These are phyloP conservation scores for Penicillium aurantiogriseum DNA, from an alignment of 2,329 filamentous ascomycete genomes.

Conservation along the genomic window DNA sequence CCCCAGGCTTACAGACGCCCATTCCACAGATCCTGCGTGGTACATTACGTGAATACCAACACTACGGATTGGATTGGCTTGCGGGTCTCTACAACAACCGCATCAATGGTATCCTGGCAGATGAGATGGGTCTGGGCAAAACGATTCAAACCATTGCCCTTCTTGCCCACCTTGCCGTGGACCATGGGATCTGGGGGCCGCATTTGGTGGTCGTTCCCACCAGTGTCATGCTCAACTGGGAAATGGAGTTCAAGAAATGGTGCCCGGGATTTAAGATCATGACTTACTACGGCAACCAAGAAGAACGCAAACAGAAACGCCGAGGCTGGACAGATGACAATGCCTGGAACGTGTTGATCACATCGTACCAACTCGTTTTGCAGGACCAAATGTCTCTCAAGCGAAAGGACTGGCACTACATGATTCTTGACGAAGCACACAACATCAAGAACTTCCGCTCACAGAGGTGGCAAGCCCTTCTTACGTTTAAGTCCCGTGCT, in stretches of 20 bases:
- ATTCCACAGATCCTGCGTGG: slow-evolving; percentile 82
- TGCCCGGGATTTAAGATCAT: slow-evolving; percentile 97
- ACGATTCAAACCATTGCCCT: slow-evolving; percentile 97
- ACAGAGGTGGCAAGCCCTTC: slow-evolving; percentile 90
- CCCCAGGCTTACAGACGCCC: slow-evolving; percentile 59
- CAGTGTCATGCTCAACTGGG: slow-evolving; percentile 98
- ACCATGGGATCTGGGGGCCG: slow-evolving; percentile 90
- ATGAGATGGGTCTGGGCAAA: slow-evolving; percentile 98
- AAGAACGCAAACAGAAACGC: slow-evolving; percentile 87
- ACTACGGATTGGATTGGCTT: slow-evolving; percentile 95
- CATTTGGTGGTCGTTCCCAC: slow-evolving; percentile 96
- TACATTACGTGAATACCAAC: slow-evolving; percentile 90
- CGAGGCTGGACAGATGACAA: slow-evolving; percentile 92
- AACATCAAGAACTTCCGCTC: slow-evolving; percentile 99
- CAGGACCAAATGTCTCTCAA: slow-evolving; percentile 95
- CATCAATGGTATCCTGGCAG: slow-evolving; percentile 93
- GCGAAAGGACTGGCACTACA: slow-evolving; percentile 90
- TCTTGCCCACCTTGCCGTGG: slow-evolving; percentile 85
- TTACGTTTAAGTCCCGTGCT: slow-evolving; percentile 88
- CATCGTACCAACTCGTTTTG: slow-evolving; percentile 92
- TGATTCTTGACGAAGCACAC: slow-evolving; percentile 96
- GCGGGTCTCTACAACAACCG: slow-evolving; percentile 87
- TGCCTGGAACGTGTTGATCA: slow-evolving; percentile 95
- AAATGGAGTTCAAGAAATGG: slow-evolving; percentile 99
- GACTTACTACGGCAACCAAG: slow-evolving; percentile 91